Evolutionary conservation across 768 basidiomycete species (phyloP).

Genomic region (Pisolithus orientalis): DNA sequence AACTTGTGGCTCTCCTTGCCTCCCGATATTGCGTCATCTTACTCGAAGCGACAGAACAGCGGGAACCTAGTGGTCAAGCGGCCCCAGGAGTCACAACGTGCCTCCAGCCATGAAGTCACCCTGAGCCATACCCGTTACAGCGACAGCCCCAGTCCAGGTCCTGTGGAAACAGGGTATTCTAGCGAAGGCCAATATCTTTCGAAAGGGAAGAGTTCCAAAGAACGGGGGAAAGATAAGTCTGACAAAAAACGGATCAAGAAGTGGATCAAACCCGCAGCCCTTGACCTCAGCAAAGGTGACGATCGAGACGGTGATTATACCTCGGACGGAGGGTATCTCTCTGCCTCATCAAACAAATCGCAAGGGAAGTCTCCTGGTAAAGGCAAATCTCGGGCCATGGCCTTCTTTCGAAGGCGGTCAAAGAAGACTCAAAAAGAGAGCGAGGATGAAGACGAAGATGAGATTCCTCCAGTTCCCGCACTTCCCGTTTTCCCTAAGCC

Average conservation of each 20-base stretch:
- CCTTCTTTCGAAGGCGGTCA: constrained; percentile 27
- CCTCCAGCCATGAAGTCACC: constrained; percentile 19
- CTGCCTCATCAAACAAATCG: constrained; percentile 29
- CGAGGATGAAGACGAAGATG: constrained; percentile 26
- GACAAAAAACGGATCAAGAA: constrained; percentile 15
- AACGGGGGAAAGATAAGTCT: constrained; percentile 11
- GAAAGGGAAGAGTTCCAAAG: constrained; percentile 14
- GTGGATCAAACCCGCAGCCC: constrained; percentile 10
- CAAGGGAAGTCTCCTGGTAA: constrained; percentile 22
- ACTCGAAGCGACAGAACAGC: background rate
- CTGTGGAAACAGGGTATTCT: constrained; percentile 19
- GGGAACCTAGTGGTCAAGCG: constrained; percentile 1
- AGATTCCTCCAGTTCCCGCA: constrained; percentile 27
- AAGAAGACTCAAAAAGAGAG: constrained; percentile 20
- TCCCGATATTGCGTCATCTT: constrained; percentile 1
- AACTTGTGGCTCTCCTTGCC: constrained; percentile 24
- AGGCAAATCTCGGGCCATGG: constrained; percentile 26
- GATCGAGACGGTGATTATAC: constrained; percentile 18
- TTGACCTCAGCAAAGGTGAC: constrained; percentile 10
- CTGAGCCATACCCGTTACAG: constrained; percentile 6
- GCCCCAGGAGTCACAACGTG: constrained; percentile 8
- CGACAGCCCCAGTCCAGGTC: constrained; percentile 11
- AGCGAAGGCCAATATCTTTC: constrained; percentile 29
- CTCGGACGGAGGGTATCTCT: constrained; percentile 28
- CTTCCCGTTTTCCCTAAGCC: constrained; percentile 20